Evolutionary conservation across 495 filamentous ascomycete species (phyloP).

Genomic region (Penicillium angulare): DNA sequence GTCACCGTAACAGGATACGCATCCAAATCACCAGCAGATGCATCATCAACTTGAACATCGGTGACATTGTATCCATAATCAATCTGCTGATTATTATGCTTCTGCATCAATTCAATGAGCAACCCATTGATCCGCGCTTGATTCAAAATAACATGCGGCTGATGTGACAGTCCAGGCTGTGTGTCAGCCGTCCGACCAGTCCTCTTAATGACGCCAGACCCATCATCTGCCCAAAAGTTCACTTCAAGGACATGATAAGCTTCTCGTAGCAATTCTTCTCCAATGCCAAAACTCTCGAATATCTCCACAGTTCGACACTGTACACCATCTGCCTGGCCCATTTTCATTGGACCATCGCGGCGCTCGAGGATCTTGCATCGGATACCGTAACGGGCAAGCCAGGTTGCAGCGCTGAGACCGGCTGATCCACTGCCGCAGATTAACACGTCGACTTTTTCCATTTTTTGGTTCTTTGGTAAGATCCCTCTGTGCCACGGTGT

Average conservation of each 20-base stretch:
- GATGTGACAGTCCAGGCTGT: constrained; percentile 61
- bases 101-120: constrained; percentile 51
- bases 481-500: background rate
- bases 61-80: constrained; percentile 62
- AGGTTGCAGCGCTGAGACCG: constrained; percentile 65
- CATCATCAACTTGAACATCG: constrained; percentile 52
- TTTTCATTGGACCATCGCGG: constrained; percentile 55
- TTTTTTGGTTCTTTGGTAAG: background rate
- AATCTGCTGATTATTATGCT: constrained; percentile 46
- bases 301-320: constrained; percentile 81
- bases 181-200: constrained; percentile 58
- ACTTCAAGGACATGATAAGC: constrained; percentile 70
- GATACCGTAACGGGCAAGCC: constrained; percentile 61
- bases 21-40: constrained; percentile 32
- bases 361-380: constrained; percentile 63
- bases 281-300: constrained; percentile 73
- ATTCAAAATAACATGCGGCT: constrained; percentile 74
- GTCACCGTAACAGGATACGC: constrained; percentile 54
- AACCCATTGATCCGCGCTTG: constrained; percentile 71
- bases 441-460: constrained; percentile 50
- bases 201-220: constrained; percentile 46
- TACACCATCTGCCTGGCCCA: constrained; percentile 79
- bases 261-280: constrained; percentile 68
- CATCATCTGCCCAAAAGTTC: constrained; percentile 56
- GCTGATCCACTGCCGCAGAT: constrained; percentile 69